Percentiles rank a stretch among this genome's conserved stretches.
These are phyloP conservation scores for Microdochium nivale DNA, from an alignment of 2,329 filamentous ascomycete species.

Conservation along the genomic window DNA sequence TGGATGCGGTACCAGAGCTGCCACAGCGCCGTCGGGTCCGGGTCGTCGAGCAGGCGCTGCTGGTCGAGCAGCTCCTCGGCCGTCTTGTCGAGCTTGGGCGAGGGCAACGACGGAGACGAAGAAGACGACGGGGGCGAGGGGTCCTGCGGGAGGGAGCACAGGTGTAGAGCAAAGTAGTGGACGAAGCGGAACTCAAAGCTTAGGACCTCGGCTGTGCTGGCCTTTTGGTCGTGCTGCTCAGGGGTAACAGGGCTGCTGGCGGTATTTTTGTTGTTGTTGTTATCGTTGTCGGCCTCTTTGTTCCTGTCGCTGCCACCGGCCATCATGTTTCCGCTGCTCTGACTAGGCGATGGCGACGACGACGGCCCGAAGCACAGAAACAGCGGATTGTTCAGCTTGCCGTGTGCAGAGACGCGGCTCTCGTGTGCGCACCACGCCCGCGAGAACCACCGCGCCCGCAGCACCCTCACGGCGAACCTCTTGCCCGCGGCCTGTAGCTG, in stretches of 20 bases:
- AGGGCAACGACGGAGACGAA: no score
- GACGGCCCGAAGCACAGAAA: constrained; percentile 10
- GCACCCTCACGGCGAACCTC: constrained; percentile 7
- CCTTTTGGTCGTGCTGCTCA: background rate
- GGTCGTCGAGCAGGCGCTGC: constrained; percentile 1
- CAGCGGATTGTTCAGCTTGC: constrained; percentile 10
- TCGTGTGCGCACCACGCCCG: constrained; percentile 17
- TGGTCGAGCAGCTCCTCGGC: background rate
- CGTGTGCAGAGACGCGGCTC: constrained; percentile 9
- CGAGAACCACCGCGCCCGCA: constrained; percentile 11
- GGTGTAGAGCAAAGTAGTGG: constrained; percentile 6
- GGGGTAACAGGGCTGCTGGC: no score
- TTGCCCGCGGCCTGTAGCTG: background rate
- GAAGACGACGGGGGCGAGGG: no score
- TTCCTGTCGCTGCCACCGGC: no score
- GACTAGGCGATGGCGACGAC: background rate
- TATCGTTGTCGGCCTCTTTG: no score
- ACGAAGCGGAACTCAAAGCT: constrained; percentile 14
- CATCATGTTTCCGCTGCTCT: background rate
- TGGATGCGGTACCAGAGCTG: constrained; percentile 8
- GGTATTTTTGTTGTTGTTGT: no score
- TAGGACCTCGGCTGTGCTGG: constrained; percentile 2
- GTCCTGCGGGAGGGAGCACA: constrained; percentile 1
- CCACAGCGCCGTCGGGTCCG: constrained; percentile 4
- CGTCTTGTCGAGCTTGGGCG: no score